phyloP scores from a whole-genome alignment of 805 yeast genomes.

The Naumovozyma baii region DNA sequence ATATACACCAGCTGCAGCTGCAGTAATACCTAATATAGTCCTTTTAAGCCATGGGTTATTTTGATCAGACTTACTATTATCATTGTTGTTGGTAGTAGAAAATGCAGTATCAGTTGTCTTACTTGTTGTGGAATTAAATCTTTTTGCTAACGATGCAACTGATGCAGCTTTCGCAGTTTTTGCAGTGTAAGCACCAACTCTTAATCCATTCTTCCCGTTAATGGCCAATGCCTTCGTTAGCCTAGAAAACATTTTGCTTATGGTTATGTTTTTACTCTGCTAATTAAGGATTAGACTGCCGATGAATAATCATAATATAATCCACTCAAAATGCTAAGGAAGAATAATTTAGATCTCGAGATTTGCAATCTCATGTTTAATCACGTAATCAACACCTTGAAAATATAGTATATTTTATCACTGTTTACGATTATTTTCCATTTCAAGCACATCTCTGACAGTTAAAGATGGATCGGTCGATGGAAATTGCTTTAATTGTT shows the following conservation, averaged over 20 bases:
- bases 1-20: not conserved
- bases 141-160: not conserved
- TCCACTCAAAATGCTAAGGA: not conserved
- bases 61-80: not conserved
- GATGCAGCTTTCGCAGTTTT: not conserved
- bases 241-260: not conserved
- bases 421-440: not conserved
- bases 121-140: not conserved
- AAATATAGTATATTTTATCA: not conserved
- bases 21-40: not conserved
- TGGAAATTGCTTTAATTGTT: not conserved
- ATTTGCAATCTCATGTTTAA: not conserved
- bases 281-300: no score
- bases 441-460: conserved; percentile 1
- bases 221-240: not conserved
- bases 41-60: not conserved
- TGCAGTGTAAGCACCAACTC: not conserved
- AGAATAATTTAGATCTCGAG: not conserved
- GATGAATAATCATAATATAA: no score
- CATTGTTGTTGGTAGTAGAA: not conserved
- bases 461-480: not conserved
- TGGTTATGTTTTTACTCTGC: no score
- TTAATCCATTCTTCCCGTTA: not conserved
- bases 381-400: not conserved
- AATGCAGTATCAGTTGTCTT: not conserved